Base-by-base conservation (phyloP, 345 rosid species). In the Lumnitzera racemosa region DNA sequence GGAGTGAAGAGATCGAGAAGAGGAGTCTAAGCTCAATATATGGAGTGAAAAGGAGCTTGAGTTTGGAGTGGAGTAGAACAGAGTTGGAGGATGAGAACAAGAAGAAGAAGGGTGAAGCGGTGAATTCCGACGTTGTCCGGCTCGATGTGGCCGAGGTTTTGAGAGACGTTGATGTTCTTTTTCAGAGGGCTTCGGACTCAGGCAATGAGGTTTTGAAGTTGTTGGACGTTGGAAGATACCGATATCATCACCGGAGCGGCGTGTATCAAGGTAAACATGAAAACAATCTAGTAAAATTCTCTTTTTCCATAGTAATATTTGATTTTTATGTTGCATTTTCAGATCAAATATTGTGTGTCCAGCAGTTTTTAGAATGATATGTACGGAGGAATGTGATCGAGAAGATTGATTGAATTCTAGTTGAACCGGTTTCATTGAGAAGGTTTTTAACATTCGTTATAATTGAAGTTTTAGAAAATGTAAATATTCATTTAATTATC, bases 111-210 rank as follows among this genome's bases (percentile, higher is more conserved):
- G 65, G 61, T 66, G 27, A 49, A 59, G 13, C 29, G 2, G 66
- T 29, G 13, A 41, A 58, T 53, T 11, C 58, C 2, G 61, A 63
- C 25, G 67, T 54, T 41, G 67, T 54, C 13, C 49, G 58, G 43
- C 43, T 23, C 23, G 58, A 36, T 9, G 68, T 73, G 13, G 13
- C 62, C 0, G 78, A 70, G 69, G 62, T 69, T 46, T 56, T 62
- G 65, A 66, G 53, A 64, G 79, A 78, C 50, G 57, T 78, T 10
- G 77, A 80, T 61, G 67, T n/a, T 55, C 43, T 55, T 36, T 78
- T 80, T 58, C 65, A 70, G 60, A 74, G 49, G 71, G 80, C 79
- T 65, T 75, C 89, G 11, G 76, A 67, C 9, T 78, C 83, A 0
- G 85, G 83, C 47, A 66, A 47, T 56, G 78, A 70, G 50, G 78